A percentile compares a stretch with the other conserved stretches of the same genome.
Conservation (phyloP, 768 basidiomycete genomes). For the Panellus pusillus region DNA sequence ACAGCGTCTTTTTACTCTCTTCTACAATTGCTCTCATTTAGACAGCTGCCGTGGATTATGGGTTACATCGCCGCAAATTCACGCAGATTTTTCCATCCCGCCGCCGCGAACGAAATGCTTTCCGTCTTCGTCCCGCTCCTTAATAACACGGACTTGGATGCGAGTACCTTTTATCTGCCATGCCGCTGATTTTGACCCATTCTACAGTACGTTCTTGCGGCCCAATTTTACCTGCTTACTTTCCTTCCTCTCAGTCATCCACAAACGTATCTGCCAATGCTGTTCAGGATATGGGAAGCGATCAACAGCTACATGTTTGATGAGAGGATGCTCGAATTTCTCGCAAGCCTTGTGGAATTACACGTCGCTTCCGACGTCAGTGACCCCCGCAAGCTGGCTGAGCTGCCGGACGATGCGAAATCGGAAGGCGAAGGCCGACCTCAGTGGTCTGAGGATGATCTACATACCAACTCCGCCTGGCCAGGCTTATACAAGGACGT, state of each 20-base stretch:
- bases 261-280: conserved; percentile 78
- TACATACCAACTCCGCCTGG: conserved; percentile 48
- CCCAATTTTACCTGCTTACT: conserved; percentile 82
- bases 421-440: conserved; percentile 64
- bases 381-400: conserved; percentile 65
- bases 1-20: background rate
- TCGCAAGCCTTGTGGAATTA: conserved; percentile 73
- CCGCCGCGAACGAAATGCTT: conserved; percentile 85
- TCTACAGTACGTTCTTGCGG: conserved; percentile 66
- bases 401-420: conserved; percentile 68
- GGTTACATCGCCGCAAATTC: conserved; percentile 66
- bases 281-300: conserved; percentile 86
- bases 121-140: conserved; percentile 79
- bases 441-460: conserved; percentile 47
- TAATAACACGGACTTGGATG: conserved; percentile 73
- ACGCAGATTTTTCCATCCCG: conserved; percentile 86
- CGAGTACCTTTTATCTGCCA: conserved; percentile 35
- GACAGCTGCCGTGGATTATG: conserved; percentile 78
- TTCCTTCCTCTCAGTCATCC: conserved; percentile 87
- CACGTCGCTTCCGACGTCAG: conserved; percentile 79
- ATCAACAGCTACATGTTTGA: conserved; percentile 89
- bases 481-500: conserved; percentile 81
- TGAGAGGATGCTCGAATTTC: conserved; percentile 85
- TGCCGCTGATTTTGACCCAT: background rate
- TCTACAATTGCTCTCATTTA: conserved; percentile 26